phyloP scores from a whole-genome alignment of 2,329 filamentous ascomycete species.

The Alternaria gaisen region DNA sequence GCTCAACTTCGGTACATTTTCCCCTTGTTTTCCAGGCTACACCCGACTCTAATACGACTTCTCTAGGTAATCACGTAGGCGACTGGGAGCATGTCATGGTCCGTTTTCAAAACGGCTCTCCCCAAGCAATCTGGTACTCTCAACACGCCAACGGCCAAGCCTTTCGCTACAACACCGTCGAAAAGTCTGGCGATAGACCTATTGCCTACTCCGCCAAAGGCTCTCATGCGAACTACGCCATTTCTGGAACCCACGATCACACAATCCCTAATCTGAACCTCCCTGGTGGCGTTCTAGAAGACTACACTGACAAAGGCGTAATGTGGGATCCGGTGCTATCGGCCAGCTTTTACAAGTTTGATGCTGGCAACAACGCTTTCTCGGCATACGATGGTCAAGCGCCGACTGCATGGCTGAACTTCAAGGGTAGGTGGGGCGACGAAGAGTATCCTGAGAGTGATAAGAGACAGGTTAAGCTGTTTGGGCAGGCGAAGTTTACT shows the following conservation, averaged over 20 bases:
- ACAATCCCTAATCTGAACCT: constrained; percentile 69
- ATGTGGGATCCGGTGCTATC: constrained; percentile 68
- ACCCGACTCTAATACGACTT: neutral
- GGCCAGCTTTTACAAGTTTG: constrained; percentile 66
- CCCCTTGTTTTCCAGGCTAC: neutral
- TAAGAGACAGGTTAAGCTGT: constrained; percentile 57
- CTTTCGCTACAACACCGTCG: constrained; percentile 64
- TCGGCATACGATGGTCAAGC: constrained; percentile 56
- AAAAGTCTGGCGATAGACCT: constrained; percentile 64
- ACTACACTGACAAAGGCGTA: constrained; percentile 64
- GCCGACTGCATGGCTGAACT: constrained; percentile 66
- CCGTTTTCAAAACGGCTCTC: constrained; percentile 66
- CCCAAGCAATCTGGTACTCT: constrained; percentile 68
- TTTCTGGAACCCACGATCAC: constrained; percentile 67
- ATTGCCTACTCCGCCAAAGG: constrained; percentile 68
- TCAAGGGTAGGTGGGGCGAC: constrained; percentile 70
- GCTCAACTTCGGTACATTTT: constrained; percentile 55
- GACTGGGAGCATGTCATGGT: constrained; percentile 75
- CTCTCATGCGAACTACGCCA: constrained; percentile 72
- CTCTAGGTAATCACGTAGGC: constrained; percentile 67
- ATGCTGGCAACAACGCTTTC: constrained; percentile 55
- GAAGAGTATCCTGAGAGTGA: constrained; percentile 63
- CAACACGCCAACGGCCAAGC: constrained; percentile 71
- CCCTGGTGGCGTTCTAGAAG: constrained; percentile 60
- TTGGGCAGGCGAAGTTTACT: constrained; percentile 60